A percentile compares a stretch with the other conserved stretches of the same genome.
phyloP scores from a whole-genome alignment of 805 yeast genomes.

The Wilhelminamyces savonicus region DNA sequence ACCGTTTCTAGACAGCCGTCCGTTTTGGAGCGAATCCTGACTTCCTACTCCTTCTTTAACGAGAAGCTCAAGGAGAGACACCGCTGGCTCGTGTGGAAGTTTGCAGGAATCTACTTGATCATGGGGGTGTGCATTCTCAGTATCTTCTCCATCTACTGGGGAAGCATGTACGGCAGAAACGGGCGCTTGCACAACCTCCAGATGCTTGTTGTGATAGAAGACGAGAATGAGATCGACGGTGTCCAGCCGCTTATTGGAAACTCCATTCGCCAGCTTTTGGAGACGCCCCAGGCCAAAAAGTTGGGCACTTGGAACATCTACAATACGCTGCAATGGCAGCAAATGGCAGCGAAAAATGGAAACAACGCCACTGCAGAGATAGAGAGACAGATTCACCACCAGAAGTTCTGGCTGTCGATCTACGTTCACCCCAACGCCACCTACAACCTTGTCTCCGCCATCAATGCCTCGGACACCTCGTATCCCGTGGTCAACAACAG shows the following conservation, averaged over 20 bases:
- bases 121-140: conserved; percentile 32
- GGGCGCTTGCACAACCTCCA: conserved; percentile 24
- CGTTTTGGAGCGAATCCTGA: conserved; percentile 17
- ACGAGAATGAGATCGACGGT: conserved; percentile 15
- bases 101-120: conserved; percentile 15
- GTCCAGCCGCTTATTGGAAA: conserved; percentile 24
- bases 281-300: conserved; percentile 10
- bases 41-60: conserved; percentile 27
- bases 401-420: conserved; percentile 59
- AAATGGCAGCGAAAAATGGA: conserved; percentile 18
- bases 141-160: conserved; percentile 46
- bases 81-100: conserved; percentile 9
- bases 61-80: conserved; percentile 16
- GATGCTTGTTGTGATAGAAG: conserved; percentile 35
- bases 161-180: conserved; percentile 29
- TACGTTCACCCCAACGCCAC: conserved; percentile 48
- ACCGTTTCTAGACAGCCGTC: too few relatives aligned
- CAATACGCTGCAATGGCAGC: conserved; percentile 20
- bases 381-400: conserved; percentile 40
- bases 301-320: conserved; percentile 33
- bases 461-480: conserved; percentile 25
- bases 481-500: conserved; percentile 22
- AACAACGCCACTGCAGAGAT: conserved; percentile 31
- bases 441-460: conserved; percentile 29
- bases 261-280: conserved; percentile 7